Base-by-base conservation (phyloP, 148 eudicot genomes). In the Drosera capensis region DNA sequence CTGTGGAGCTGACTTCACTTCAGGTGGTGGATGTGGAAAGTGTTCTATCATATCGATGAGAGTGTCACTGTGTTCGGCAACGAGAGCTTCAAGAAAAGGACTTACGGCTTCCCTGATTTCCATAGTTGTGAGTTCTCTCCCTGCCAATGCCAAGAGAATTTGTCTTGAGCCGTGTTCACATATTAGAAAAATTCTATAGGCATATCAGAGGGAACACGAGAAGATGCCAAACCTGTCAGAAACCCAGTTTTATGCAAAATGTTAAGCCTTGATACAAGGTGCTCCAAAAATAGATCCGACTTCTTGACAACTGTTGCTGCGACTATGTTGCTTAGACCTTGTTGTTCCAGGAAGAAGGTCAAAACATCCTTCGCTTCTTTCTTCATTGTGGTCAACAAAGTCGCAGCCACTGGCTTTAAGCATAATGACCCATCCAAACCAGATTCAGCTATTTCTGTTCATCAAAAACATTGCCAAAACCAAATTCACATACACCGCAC, bases 341-440 rank as follows among this genome's bases (percentile, higher is more conserved):
- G 86, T 66, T 77, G 70, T 60, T 80, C 78, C 53, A 85, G 53
- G 56, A 77, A 85, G 62, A 85, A 66, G 40, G 70, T 73, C 49
- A 85, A 56, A 37, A 85, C 78, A 58, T 90, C 95, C 60, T 72
- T 80, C 35, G 95, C 95, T 66, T 85, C 95, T 66, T 85, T 92
- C 62, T 75, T 85, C 62, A 80, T 92, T 45, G 95, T 75, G 31
- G 65, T 72, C 57, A 85, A 44, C 53, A 78, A 60, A 45, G 62
- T 71, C 41, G 81, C 66, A 12, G 92, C 61, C 30, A 71, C 77
- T 14, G 65, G 37, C 57, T 78, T 60, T 47, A 51, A 20, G 62
- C 63, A 74, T 36, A 66, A 30, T 36, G 71, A 53, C 53, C 67
- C 66, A 47, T 66, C 74, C 37, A 74, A 46, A 45, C 61, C 69